phyloP scores from a whole-genome alignment of 371 early-diverging fungal genomes.

The Syncephalastrum monosporum region DNA sequence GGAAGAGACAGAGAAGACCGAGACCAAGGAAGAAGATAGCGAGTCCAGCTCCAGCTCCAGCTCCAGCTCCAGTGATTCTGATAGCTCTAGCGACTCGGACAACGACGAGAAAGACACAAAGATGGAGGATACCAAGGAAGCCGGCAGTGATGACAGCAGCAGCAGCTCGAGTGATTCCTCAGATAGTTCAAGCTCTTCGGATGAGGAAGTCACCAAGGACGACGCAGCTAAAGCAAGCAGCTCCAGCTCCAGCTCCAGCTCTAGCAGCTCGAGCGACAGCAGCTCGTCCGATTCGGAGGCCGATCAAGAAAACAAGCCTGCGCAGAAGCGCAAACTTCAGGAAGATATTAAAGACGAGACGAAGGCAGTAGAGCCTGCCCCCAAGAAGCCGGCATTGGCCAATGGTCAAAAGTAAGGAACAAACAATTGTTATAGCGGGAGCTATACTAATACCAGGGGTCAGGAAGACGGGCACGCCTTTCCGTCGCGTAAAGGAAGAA shows the following conservation, averaged over 20 bases:
- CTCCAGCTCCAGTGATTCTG: constrained; percentile 21
- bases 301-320: constrained; percentile 4
- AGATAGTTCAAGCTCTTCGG: constrained; percentile 1
- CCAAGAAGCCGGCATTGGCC: background rate
- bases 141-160: constrained; percentile 5
- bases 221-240: constrained; percentile 13
- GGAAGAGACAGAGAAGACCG: constrained; percentile 15
- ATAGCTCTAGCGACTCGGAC: background rate
- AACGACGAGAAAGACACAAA: constrained; percentile 8
- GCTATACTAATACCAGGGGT: constrained; percentile 3
- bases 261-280: constrained; percentile 11
- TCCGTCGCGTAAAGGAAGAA: constrained; percentile 80
- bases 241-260: constrained; percentile 10
- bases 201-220: constrained; percentile 15
- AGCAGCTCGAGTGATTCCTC: constrained; percentile 11
- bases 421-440: background rate
- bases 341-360: constrained; percentile 24
- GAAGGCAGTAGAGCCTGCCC: constrained; percentile 11
- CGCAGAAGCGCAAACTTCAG: constrained; percentile 34
- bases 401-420: constrained; percentile 2
- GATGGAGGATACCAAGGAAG: constrained; percentile 10
- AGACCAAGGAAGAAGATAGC: constrained; percentile 4
- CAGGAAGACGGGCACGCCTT: constrained; percentile 61
- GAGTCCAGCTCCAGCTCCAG: constrained; percentile 21
- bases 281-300: constrained; percentile 18